These are phyloP conservation scores for Cyberlindnera mississippiensis DNA, from an alignment of 805 yeast genomes.

Conservation along the genomic window DNA sequence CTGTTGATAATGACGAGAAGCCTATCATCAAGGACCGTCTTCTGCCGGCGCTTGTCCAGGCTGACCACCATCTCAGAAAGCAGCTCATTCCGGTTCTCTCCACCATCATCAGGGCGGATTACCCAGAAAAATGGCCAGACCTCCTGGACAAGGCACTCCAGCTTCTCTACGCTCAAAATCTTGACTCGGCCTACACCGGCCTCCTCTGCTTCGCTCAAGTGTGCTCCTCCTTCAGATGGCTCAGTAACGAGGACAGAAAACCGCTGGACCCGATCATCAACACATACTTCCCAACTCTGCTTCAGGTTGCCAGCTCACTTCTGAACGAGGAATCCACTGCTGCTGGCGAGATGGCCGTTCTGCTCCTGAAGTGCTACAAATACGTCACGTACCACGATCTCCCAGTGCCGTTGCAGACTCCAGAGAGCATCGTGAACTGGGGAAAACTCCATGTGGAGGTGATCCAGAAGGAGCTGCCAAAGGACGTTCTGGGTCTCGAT, in stretches of 20 bases:
- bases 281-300: conserved; percentile 60
- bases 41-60: conserved; percentile 55
- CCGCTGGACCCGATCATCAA: conserved; percentile 51
- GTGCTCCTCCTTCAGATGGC: conserved; percentile 68
- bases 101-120: conserved; percentile 47
- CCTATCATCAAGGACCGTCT: conserved; percentile 68
- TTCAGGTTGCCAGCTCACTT: conserved; percentile 59
- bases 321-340: conserved; percentile 39
- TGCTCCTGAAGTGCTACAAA: conserved; percentile 72
- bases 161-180: conserved; percentile 42
- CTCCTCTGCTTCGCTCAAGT: conserved; percentile 67
- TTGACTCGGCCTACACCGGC: conserved; percentile 55
- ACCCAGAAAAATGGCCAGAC: conserved; percentile 51
- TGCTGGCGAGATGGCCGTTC: conserved; percentile 68
- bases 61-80: conserved; percentile 36
- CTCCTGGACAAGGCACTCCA: conserved; percentile 43
- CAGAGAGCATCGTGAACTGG: conserved; percentile 58
- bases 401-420: conserved; percentile 58
- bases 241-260: conserved; percentile 49
- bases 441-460: conserved; percentile 70
- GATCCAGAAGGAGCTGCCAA: conserved; percentile 57
- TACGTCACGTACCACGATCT: conserved; percentile 70
- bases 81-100: conserved; percentile 51
- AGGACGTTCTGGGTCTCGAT: conserved; percentile 45
- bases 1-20: conserved; percentile 66